Conservation (phyloP, 306 rosid species). For the Myrica gale region DNA sequence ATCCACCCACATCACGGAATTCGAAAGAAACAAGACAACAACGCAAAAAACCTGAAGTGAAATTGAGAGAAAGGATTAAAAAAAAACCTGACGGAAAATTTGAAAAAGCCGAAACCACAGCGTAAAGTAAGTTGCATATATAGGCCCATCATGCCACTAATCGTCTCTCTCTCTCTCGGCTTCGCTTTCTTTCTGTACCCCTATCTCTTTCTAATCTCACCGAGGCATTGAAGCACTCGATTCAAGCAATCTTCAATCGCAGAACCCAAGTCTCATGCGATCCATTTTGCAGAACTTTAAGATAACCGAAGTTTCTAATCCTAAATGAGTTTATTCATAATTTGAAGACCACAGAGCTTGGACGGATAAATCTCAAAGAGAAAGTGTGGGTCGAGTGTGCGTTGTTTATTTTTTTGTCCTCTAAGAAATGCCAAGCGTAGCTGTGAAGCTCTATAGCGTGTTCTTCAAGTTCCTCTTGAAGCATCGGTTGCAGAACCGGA, state of each 20-base stretch:
- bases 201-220: conserved; percentile 14
- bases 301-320: background rate
- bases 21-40: background rate
- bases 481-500: conserved; percentile 85
- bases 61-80: no score
- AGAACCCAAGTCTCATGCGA: conserved; percentile 23
- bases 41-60: background rate
- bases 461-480: conserved; percentile 95
- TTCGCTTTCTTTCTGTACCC: background rate
- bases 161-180: conserved; percentile 5
- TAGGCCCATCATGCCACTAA: conserved; percentile 16
- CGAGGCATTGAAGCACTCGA: conserved; percentile 39
- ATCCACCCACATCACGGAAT: background rate
- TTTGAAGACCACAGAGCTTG: background rate
- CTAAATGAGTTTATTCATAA: conserved; percentile 21
- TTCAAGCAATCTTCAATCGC: conserved; percentile 31
- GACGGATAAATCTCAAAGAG: background rate
- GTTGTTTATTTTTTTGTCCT: no score
- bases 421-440: conserved; percentile 78
- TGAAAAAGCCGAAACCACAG: conserved; percentile 7
- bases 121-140: conserved; percentile 30
- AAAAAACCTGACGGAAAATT: background rate
- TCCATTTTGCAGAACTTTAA: background rate
- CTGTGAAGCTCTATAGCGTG: conserved; percentile 92
- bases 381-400: background rate